Base-by-base conservation (phyloP, 768 basidiomycete genomes). In the Amanita fuliginea region DNA sequence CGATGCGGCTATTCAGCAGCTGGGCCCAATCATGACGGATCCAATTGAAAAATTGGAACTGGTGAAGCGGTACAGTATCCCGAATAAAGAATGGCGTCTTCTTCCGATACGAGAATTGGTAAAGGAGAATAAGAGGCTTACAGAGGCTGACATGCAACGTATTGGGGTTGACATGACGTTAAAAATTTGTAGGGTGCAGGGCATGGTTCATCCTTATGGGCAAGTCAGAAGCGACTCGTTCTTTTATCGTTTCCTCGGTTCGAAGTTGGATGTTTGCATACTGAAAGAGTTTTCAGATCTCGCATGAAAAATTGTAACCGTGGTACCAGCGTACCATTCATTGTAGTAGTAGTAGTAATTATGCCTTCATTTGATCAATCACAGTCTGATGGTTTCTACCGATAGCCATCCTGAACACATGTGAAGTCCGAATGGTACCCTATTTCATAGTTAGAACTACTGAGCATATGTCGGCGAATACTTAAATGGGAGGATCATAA, bases 141-240 rank as follows among this genome's bases (percentile, higher is more conserved):
- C 44, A n/a, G 14, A 55, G 4, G 55, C 57, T 24, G 69, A 71
- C 22, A 59, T 53, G 19, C 53, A 47, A 21, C 52, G 46, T 26
- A 53, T 71, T 13, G 68, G 69, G 6, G 30, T 59, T 37, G 52
- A 57, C 10, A 55, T 47, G 4, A 55, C 59, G 4, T 51, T 64
- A 47, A 53, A 53, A 53, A 49, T 64, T 8, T 61, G 56, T 18
- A 42, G 44, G 8, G 18, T 55, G 16, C 51, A 47, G 16, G 46
- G 46, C 11, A 39, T 47, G 46, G 46, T n/a, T n/a, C n/a, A n/a
- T n/a, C n/a, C 34, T 37, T 13, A 13, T 11, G 32, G 4, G 11
- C 32, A 32, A 13, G 3, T 5, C 13, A 32, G 3, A 13, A 32
- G 4, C 32, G 32, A 32, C 11, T 32, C 7, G 11, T 2, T 28